Percentiles rank a stretch among this genome's conserved stretches.
Evolutionary conservation across 163 green algal species (phyloP).

Genomic region (Scenedesmus sp.): DNA sequence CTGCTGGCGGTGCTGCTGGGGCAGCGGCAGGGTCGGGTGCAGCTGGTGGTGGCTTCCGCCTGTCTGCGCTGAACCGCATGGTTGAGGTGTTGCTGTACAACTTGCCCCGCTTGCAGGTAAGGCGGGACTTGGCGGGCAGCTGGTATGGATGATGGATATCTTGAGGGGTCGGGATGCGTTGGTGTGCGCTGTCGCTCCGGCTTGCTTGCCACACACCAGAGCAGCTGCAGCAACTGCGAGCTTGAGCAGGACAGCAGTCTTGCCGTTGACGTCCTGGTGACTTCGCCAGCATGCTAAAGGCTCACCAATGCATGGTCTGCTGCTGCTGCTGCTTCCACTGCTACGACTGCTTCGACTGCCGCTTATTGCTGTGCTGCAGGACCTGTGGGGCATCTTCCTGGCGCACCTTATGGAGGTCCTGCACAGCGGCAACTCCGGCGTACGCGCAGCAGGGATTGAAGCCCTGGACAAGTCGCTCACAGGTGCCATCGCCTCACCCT

Average conservation of each 20-base stretch:
- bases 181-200: too few species aligned
- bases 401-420: constrained; percentile 85
- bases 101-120: constrained; percentile 70
- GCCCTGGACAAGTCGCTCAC: constrained; percentile 79
- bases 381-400: constrained; percentile 90
- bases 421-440: constrained; percentile 54
- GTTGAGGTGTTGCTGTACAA: constrained; percentile 88
- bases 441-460: constrained; percentile 76
- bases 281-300: not conserved
- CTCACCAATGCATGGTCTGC: too few species aligned
- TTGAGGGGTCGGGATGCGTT: too few species aligned
- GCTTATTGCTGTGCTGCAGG: constrained; percentile 52
- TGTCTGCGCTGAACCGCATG: constrained; percentile 87
- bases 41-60: constrained; percentile 45
- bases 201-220: too few species aligned
- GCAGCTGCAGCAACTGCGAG: too few species aligned
- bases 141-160: too few species aligned
- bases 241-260: too few species aligned
- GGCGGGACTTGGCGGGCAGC: too few species aligned
- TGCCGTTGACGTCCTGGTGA: not conserved
- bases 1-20: not conserved
- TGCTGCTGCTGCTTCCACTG: too few species aligned
- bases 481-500: constrained; percentile 62
- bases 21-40: not conserved
- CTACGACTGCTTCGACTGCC: not conserved